Percentiles rank a stretch among this genome's conserved stretches.
Evolutionary conservation across 208 protist species (phyloP).

Genomic region (Phytomonas sp.): DNA sequence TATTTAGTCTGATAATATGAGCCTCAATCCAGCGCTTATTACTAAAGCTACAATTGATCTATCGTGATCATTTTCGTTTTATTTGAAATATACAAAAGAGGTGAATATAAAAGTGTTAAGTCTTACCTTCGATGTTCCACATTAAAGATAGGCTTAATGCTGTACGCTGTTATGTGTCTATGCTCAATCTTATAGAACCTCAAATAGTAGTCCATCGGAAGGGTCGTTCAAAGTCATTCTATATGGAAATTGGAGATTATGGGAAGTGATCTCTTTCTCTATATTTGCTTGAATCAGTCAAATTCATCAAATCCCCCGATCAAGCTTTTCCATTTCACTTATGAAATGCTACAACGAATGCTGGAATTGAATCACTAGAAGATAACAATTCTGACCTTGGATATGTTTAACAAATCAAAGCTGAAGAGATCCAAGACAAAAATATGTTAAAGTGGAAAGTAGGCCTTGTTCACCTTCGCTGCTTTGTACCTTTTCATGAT

Average conservation of each 20-base stretch:
- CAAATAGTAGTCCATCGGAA: neutral
- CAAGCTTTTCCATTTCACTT: neutral
- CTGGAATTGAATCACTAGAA: neutral
- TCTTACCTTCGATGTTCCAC: neutral
- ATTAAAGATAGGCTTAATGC: neutral
- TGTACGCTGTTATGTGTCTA: neutral
- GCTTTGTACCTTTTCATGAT: slow-evolving; percentile 75
- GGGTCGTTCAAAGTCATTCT: neutral
- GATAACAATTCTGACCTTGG: neutral
- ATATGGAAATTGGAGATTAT: neutral
- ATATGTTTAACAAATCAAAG: neutral
- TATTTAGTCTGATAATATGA: no score
- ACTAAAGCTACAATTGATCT: neutral
- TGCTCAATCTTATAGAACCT: neutral
- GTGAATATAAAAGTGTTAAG: neutral
- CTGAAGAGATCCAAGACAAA: slow-evolving; percentile 68
- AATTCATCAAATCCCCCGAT: neutral
- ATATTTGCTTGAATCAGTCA: neutral
- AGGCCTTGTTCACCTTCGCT: slow-evolving; percentile 90
- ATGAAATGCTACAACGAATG: neutral
- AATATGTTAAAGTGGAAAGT: slow-evolving; percentile 92
- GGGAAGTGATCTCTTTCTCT: neutral
- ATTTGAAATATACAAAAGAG: neutral
- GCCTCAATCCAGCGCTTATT: no score
- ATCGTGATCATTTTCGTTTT: neutral